Percentiles rank a stretch among this genome's conserved stretches.
These are phyloP conservation scores for Erigeron canadensis DNA, from an alignment of 129 eudicot genomes.

Conservation along the genomic window DNA sequence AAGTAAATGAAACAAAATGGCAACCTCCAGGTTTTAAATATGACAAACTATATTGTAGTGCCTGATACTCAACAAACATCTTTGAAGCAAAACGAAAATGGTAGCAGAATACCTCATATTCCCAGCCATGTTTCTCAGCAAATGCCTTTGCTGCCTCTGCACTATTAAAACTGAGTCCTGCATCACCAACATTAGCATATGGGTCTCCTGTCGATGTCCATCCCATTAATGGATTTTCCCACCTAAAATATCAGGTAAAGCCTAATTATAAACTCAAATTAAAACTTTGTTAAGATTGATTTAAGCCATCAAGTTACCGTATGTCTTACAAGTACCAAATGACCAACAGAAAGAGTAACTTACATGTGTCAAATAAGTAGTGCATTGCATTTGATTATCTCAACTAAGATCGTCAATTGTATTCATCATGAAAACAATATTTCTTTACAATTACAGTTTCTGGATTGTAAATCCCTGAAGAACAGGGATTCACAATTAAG, in stretches of 20 bases:
- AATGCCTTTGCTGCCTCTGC: constrained; percentile 80
- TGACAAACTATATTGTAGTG: neutral
- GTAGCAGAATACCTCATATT: constrained; percentile 60
- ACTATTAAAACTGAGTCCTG: constrained; percentile 71
- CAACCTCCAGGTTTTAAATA: neutral
- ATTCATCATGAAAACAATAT: too few relatives aligned
- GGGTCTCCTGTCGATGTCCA: constrained; percentile 99
- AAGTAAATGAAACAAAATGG: neutral
- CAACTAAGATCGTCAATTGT: neutral
- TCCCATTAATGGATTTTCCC: constrained; percentile 98
- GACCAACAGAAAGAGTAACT: neutral
- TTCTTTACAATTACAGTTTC: too few relatives aligned
- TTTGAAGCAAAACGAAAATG: neutral
- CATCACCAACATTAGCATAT: constrained; percentile 91
- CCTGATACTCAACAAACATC: constrained; percentile 1
- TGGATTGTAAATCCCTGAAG: too few relatives aligned
- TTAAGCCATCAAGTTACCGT: constrained; percentile 5
- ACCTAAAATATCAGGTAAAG: constrained; percentile 37
- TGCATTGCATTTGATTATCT: neutral
- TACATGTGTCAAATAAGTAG: neutral
- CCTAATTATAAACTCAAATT: neutral
- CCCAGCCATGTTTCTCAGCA: constrained; percentile 92
- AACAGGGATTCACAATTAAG: too few relatives aligned
- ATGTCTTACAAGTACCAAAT: neutral
- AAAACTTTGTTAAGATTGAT: too few relatives aligned